These are phyloP conservation scores for Aspergillus ellipticus DNA, from an alignment of 495 filamentous ascomycete genomes.

Conservation along the genomic window DNA sequence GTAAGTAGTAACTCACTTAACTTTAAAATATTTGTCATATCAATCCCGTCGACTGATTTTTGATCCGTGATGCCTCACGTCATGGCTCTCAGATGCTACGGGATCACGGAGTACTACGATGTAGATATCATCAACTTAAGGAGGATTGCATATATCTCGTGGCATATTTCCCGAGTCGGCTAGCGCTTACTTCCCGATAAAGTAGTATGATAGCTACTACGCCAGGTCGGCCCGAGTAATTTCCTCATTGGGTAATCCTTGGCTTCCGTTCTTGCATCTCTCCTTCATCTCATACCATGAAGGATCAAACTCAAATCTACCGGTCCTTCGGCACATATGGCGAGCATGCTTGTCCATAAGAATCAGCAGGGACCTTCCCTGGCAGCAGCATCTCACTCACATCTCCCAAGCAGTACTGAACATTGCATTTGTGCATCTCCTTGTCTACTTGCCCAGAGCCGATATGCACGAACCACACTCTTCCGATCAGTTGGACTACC, in stretches of 20 bases:
- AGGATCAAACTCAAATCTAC: not conserved
- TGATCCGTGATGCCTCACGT: too few species aligned
- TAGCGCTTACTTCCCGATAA: conserved; percentile 20
- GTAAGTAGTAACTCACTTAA: too few species aligned
- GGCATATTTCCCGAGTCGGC: conserved; percentile 26
- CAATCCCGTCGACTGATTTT: too few species aligned
- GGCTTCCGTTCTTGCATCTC: not conserved
- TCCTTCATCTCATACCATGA: not conserved
- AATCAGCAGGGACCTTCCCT: not conserved
- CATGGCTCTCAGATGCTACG: too few species aligned
- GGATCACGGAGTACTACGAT: not conserved
- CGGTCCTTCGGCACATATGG: not conserved
- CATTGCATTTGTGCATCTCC: not conserved
- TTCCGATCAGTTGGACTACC: conserved; percentile 9
- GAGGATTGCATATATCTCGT: conserved; percentile 17
- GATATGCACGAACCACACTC: conserved; percentile 22
- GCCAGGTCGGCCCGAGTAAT: conserved; percentile 9
- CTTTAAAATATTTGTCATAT: too few species aligned
- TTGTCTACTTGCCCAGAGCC: not conserved
- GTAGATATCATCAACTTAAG: not conserved
- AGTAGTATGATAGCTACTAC: conserved; percentile 19
- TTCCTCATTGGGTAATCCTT: conserved; percentile 1
- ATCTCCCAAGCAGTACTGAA: not conserved
- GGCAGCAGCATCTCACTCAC: not conserved
- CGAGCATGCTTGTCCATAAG: not conserved